Percentiles rank a stretch among this genome's conserved stretches.
Evolutionary conservation across 352 stramenopile species (phyloP).

Genomic region (Nannochloropsis limnetica): DNA sequence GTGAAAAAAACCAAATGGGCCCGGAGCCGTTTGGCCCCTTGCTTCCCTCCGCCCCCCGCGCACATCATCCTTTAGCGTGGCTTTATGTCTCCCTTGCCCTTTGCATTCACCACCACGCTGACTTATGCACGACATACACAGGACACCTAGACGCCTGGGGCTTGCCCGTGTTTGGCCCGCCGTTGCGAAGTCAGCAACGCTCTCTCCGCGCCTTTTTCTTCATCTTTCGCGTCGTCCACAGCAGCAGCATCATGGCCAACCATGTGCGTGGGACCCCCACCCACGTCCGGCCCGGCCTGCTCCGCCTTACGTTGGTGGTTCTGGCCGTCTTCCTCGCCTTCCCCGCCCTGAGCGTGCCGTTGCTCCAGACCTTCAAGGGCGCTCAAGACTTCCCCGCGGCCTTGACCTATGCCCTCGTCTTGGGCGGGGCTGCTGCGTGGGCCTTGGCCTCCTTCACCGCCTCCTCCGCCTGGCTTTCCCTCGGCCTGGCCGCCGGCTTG

Average conservation of each 20-base stretch:
- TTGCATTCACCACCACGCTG: not conserved
- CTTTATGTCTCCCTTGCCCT: too few relatives aligned
- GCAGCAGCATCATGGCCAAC: not conserved
- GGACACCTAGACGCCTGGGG: too few relatives aligned
- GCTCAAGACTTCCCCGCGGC: not conserved
- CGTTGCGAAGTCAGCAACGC: constrained; percentile 49
- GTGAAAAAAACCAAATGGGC: too few relatives aligned
- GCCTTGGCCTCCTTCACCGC: constrained; percentile 27
- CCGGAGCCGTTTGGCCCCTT: too few relatives aligned
- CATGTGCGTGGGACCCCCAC: not conserved
- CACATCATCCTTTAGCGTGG: too few relatives aligned
- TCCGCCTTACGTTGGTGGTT: not conserved
- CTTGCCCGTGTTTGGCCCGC: too few relatives aligned
- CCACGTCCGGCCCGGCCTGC: not conserved
- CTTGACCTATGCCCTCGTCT: constrained; percentile 10
- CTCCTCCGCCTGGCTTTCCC: not conserved
- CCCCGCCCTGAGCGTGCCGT: not conserved
- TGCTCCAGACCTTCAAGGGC: constrained; percentile 9
- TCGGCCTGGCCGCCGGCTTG: not conserved
- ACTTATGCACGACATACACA: not conserved
- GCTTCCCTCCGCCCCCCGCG: too few relatives aligned
- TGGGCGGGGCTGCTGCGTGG: not conserved
- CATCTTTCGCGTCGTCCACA: not conserved
- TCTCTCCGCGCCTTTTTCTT: not conserved
- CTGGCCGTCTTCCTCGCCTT: constrained; percentile 4